Base-by-base conservation (phyloP, 2,329 filamentous ascomycete species). In the Fusarium clavum region DNA sequence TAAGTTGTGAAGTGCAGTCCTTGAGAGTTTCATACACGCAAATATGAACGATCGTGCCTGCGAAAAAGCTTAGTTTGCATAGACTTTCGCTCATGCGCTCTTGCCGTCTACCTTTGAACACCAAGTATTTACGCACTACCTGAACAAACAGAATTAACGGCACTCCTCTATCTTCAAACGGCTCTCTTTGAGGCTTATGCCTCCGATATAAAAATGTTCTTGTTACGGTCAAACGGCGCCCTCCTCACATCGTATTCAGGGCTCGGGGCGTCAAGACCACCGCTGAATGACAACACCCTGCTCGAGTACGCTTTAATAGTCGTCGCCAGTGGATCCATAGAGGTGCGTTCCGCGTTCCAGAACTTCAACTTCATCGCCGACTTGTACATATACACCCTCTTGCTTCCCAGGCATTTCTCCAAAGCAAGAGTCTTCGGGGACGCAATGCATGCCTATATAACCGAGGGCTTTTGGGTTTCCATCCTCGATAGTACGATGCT, bases 361-460 rank as follows among this genome's bases (percentile, higher is more conserved):
- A 8, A 77, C 73, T 24, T 77, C 73, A 27, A 77, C 67, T 44
- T 76, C 73, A 13, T 77, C 76, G 1, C 74, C 76, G 2, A 77
- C 75, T 10, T 69, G 43, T 13, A 77, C 60, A 18, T 68, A 69
- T 6, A 76, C 12, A 0, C 53, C 52, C 3, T 13, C 49, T 4
- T 32, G n/a, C n/a, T 52, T 54, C 3, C 45, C 44, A 7, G 18
- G 16, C 27, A 66, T 71, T 11, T 71, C 61, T 0, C 49, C 40
- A 12, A 76, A 13, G 8, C 65, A 58, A 6, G 57, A 45, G 8
- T 75, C 72, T 11, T 77, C 76, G 0, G 76, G 76, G 3, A 77
- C 76, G n/a, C 74, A 75, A 40, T 77, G 76, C 73, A 77, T 76
- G 4, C 76, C 76, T 16, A 77, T 29, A 22, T 77, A 77, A 0